Percentiles rank a stretch among this genome's conserved stretches.
Conservation (phyloP, 306 rosid genomes). For the Abrus pulchellus region DNA sequence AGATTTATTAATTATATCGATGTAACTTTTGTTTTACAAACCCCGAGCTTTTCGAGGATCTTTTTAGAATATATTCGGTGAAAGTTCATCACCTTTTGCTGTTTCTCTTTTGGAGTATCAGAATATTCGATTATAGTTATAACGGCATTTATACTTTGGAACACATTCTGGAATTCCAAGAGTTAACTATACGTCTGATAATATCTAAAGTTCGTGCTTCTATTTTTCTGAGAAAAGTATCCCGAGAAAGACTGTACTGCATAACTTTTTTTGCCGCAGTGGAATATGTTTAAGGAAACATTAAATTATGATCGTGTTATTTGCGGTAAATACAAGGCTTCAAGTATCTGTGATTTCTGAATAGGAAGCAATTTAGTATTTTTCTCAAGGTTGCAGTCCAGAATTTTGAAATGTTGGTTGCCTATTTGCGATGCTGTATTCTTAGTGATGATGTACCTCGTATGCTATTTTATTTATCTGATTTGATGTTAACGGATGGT, state of each 20-base stretch:
- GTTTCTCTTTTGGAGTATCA: background rate
- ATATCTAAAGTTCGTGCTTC: background rate
- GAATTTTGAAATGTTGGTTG: conserved; percentile 24
- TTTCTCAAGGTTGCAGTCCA: conserved; percentile 10
- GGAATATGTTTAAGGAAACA: background rate
- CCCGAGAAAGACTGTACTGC: background rate
- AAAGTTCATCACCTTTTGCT: background rate
- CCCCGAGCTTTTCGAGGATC: background rate
- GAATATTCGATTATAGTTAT: background rate
- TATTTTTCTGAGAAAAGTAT: conserved; percentile 7
- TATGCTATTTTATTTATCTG: conserved; percentile 20
- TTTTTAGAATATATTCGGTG: background rate
- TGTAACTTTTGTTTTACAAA: background rate
- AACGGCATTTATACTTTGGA: conserved; percentile 12
- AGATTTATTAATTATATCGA: background rate
- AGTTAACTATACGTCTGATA: background rate
- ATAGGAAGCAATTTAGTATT: conserved; percentile 7
- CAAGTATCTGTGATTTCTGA: background rate
- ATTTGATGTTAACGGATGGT: conserved; percentile 27
- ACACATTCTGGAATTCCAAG: background rate
- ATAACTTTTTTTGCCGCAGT: background rate
- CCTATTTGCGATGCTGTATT: conserved; percentile 7
- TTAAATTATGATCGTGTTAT: background rate
- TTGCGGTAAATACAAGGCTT: conserved; percentile 21
- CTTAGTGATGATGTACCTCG: conserved; percentile 8